These are phyloP conservation scores for Physcia stellaris DNA, from an alignment of 495 filamentous ascomycete genomes.

Conservation along the genomic window DNA sequence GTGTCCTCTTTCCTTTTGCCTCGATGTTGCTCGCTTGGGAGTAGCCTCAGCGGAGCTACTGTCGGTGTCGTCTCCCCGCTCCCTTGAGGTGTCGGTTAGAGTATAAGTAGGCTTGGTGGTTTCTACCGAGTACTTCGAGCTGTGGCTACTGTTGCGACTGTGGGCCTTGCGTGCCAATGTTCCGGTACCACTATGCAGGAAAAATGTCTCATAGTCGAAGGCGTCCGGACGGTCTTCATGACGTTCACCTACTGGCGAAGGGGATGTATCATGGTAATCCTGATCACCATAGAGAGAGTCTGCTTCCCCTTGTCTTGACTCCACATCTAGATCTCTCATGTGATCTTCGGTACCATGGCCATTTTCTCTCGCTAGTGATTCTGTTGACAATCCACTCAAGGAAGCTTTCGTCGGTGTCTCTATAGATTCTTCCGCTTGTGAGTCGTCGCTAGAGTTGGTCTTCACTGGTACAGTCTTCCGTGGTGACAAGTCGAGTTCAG, in stretches of 20 bases:
- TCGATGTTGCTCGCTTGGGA: background rate
- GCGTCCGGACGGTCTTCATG: slow-evolving; percentile 96
- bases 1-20: slow-evolving; percentile 17
- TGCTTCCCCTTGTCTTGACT: background rate
- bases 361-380: background rate
- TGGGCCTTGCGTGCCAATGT: slow-evolving; percentile 25
- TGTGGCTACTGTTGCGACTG: slow-evolving; percentile 22
- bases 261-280: slow-evolving; percentile 40
- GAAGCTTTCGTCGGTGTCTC: too few species aligned
- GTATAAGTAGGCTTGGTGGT: slow-evolving; percentile 45
- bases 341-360: background rate
- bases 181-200: slow-evolving; percentile 82
- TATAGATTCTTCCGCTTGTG: slow-evolving; percentile 9
- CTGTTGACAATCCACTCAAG: too few species aligned
- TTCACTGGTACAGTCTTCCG: background rate
- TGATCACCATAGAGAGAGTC: slow-evolving; percentile 27
- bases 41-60: slow-evolving; percentile 7
- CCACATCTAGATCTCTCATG: background rate
- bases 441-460: background rate
- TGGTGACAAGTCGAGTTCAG: background rate
- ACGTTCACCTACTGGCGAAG: slow-evolving; percentile 24
- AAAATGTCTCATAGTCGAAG: slow-evolving; percentile 95
- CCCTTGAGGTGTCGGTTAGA: background rate
- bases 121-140: slow-evolving; percentile 59
- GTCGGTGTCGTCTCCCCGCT: slow-evolving; percentile 1